These are phyloP conservation scores for Boletus edulis DNA, from an alignment of 768 basidiomycete genomes.

Conservation along the genomic window DNA sequence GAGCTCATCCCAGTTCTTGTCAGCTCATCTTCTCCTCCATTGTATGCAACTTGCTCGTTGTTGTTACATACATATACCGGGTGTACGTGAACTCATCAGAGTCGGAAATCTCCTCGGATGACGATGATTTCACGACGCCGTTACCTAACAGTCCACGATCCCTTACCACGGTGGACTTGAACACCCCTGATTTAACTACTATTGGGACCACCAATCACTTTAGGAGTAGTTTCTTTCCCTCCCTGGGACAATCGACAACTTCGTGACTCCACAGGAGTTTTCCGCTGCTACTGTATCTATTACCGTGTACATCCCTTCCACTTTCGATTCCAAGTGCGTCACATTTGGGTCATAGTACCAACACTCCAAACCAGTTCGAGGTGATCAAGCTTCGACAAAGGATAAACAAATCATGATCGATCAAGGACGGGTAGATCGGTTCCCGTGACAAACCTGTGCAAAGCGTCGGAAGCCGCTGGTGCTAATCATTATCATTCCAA, in stretches of 20 bases:
- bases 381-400: no score
- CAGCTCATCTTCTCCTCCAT: background rate
- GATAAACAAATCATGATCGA: no score
- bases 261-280: no score
- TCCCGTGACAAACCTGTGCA: no score
- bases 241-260: background rate
- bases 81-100: background rate
- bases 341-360: no score
- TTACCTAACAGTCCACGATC: background rate
- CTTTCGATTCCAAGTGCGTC: no score
- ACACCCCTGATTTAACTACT: background rate
- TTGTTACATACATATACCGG: conserved; percentile 14
- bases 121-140: conserved; percentile 14
- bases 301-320: no score
- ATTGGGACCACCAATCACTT: background rate
- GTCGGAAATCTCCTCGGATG: background rate
- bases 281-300: no score
- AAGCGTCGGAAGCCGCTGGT: no score
- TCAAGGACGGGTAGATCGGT: no score
- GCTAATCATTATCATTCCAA: no score
- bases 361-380: no score
- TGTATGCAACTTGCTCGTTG: conserved; percentile 13
- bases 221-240: background rate
- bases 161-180: conserved; percentile 10
- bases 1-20: background rate